Evolutionary conservation across 352 stramenopile species (phyloP).

Genomic region (Globisporangium splendens): DNA sequence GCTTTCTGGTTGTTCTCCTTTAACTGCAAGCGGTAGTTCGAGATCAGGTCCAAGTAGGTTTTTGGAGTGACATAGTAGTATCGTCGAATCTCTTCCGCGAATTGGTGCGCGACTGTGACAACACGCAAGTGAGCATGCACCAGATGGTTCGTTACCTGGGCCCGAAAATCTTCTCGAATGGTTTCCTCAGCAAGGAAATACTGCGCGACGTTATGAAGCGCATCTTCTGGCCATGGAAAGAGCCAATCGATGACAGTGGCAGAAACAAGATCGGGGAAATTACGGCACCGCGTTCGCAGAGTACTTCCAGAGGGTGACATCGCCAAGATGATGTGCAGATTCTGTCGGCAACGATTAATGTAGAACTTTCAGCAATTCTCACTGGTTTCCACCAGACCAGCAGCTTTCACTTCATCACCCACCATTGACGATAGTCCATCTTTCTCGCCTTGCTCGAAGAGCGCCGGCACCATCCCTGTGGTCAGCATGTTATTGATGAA

Average conservation of each 20-base stretch:
- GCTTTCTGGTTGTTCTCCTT: constrained; percentile 90
- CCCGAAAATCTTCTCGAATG: constrained; percentile 82
- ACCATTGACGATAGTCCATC: constrained; percentile 83
- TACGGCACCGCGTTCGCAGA: constrained; percentile 91
- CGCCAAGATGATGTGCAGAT: constrained; percentile 92
- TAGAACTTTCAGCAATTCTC: constrained; percentile 96
- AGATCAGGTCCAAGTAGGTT: constrained; percentile 96
- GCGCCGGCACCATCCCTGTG: constrained; percentile 90
- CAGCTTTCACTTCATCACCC: constrained; percentile 85
- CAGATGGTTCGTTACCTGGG: constrained; percentile 85
- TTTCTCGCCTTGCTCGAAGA: constrained; percentile 92
- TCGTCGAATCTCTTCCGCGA: constrained; percentile 88
- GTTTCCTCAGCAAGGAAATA: constrained; percentile 92
- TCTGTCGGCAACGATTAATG: constrained; percentile 90
- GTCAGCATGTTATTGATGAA: constrained; percentile 98
- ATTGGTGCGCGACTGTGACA: constrained; percentile 86
- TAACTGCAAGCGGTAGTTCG: constrained; percentile 90
- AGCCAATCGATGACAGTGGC: constrained; percentile 96
- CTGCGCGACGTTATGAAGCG: constrained; percentile 90
- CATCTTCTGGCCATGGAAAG: constrained; percentile 93
- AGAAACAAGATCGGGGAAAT: constrained; percentile 93
- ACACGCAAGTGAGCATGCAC: constrained; percentile 91
- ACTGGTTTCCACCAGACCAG: constrained; percentile 86
- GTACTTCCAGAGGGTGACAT: constrained; percentile 94
- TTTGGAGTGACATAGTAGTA: constrained; percentile 97